Percentiles rank a stretch among this genome's conserved stretches.
Conservation (phyloP, 2,329 filamentous ascomycete species). For the Fusarium goolgardi region DNA sequence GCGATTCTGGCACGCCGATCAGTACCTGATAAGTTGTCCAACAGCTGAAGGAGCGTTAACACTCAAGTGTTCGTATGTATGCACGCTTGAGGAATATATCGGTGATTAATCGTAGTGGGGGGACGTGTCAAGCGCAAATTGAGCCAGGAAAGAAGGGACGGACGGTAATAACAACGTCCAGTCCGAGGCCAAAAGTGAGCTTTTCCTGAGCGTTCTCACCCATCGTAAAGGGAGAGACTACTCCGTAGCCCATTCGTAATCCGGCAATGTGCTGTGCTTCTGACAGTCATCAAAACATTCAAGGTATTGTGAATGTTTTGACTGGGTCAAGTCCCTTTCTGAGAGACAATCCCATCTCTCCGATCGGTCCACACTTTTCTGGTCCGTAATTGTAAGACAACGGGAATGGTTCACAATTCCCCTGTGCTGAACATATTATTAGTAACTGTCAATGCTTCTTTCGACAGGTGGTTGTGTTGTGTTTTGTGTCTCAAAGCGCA, state of each 20-base stretch:
- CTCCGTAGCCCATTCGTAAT: neutral
- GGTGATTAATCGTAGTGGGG: constrained; percentile 4
- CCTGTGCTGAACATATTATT: neutral
- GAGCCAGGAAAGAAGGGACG: neutral
- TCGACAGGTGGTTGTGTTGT: neutral
- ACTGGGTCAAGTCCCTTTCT: neutral
- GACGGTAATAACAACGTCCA: neutral
- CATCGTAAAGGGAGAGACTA: neutral
- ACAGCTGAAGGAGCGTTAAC: constrained; percentile 8
- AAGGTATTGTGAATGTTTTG: neutral
- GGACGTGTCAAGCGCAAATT: constrained; percentile 28
- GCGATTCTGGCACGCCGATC: constrained; percentile 37
- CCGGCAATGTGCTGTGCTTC: neutral
- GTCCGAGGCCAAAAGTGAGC: neutral
- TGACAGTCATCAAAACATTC: neutral
- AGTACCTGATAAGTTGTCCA: constrained; percentile 14
- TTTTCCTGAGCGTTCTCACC: neutral
- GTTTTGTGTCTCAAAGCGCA: neutral
- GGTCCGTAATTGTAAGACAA: neutral
- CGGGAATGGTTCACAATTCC: neutral
- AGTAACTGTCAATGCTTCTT: neutral
- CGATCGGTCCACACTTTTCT: neutral
- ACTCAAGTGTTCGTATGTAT: neutral
- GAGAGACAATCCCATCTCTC: neutral
- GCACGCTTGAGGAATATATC: neutral